phyloP scores from a whole-genome alignment of 2,329 filamentous ascomycete genomes.

The Emmonsia crescens region DNA sequence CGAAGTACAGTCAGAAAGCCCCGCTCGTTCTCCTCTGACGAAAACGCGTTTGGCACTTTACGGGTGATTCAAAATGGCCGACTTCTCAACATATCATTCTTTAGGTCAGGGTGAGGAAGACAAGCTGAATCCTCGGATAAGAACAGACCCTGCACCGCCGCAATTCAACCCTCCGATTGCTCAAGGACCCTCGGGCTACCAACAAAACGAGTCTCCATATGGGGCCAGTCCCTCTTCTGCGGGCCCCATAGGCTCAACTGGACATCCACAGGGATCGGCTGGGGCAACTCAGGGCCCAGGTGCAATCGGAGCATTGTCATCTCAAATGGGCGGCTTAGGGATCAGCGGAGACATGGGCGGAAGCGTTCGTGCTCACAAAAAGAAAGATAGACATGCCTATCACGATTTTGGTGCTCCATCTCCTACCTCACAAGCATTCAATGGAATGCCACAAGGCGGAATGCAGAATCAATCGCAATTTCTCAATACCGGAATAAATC shows the following conservation, averaged over 20 bases:
- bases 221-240: constrained; percentile 16
- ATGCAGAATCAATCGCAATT: constrained; percentile 43
- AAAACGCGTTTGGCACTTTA: background rate
- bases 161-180: constrained; percentile 40
- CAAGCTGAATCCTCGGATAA: constrained; percentile 45
- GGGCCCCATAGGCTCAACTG: constrained; percentile 7
- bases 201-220: constrained; percentile 8
- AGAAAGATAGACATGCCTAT: constrained; percentile 91
- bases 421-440: constrained; percentile 58
- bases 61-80: constrained; percentile 26
- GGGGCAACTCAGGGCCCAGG: constrained; percentile 16
- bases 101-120: constrained; percentile 36
- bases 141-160: constrained; percentile 40
- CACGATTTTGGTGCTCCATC: constrained; percentile 68
- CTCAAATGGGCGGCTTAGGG: constrained; percentile 69
- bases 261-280: background rate
- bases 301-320: constrained; percentile 33
- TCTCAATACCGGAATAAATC: constrained; percentile 45
- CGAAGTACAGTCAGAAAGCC: background rate
- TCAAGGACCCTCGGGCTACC: constrained; percentile 25
- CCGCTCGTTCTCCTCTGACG: background rate
- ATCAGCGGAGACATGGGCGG: constrained; percentile 44
- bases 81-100: constrained; percentile 32
- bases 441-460: constrained; percentile 52
- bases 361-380: constrained; percentile 49